Evolutionary conservation across 164 flowering plant genomes (phyloP).

Genomic region (Aristolochia fimbriata): DNA sequence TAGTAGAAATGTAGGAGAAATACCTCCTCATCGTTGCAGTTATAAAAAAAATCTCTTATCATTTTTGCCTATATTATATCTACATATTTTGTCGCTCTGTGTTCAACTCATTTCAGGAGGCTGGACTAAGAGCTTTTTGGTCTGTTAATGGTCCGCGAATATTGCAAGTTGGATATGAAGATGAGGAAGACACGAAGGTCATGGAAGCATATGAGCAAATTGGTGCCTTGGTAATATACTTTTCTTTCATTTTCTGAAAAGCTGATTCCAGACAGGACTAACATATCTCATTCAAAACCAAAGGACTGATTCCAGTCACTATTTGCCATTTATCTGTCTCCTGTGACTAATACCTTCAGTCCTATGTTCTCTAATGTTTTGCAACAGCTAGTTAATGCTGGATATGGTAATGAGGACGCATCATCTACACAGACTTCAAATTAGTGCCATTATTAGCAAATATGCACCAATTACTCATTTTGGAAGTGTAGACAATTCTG

Average conservation of each 20-base stretch:
- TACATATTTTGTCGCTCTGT: not conserved
- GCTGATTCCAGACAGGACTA: not conserved
- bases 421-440: not conserved
- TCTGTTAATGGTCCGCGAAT: constrained; percentile 84
- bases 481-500: too few relatives aligned
- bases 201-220: constrained; percentile 88
- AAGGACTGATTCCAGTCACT: too few relatives aligned
- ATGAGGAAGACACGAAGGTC: constrained; percentile 83
- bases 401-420: too few relatives aligned
- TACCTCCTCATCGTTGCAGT: not conserved
- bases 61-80: not conserved
- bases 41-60: not conserved
- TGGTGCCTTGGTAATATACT: constrained; percentile 66
- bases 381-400: not conserved
- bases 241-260: not conserved
- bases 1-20: not conserved
- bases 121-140: constrained; percentile 89
- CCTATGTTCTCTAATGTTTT: not conserved
- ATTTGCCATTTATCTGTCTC: too few relatives aligned
- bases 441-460: too few relatives aligned
- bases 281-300: too few relatives aligned
- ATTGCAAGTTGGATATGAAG: constrained; percentile 82
- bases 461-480: too few relatives aligned
- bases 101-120: constrained; percentile 42
- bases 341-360: too few relatives aligned